Conservation (phyloP, 345 rosid genomes). For the Ceriops decandra region DNA sequence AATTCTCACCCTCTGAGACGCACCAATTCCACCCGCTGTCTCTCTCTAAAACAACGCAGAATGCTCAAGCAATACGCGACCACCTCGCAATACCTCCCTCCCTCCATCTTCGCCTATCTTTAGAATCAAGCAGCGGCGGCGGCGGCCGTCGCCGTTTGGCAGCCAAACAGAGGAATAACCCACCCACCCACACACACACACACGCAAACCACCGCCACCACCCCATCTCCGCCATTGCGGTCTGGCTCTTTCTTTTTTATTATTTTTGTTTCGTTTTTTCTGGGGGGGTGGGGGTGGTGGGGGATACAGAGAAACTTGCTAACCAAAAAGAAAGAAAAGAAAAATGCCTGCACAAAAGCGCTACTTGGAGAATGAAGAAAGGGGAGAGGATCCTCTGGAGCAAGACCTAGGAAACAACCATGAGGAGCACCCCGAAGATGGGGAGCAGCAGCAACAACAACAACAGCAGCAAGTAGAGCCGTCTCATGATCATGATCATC, state of each 20-base stretch:
- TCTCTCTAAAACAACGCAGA: background rate
- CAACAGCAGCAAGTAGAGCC: background rate
- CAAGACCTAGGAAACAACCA: background rate
- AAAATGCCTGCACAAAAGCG: constrained; percentile 30
- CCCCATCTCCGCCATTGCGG: too few species aligned
- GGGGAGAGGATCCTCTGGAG: constrained; percentile 6
- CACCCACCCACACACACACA: too few species aligned
- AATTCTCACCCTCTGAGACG: background rate
- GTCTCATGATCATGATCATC: background rate
- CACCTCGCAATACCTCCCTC: background rate
- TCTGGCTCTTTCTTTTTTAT: background rate
- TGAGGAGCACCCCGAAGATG: background rate
- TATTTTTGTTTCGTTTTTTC: background rate
- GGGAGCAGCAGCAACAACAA: background rate
- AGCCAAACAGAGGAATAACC: too few species aligned
- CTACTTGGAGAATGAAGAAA: constrained; percentile 4
- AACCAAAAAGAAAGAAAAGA: background rate
- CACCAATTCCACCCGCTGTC: too few species aligned
- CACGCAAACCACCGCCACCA: too few species aligned
- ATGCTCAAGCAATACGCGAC: background rate
- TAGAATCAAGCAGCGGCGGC: background rate
- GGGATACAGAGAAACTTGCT: background rate
- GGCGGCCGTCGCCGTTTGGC: background rate
- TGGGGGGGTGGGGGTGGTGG: too few species aligned
- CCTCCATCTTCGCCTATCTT: background rate